Base-by-base conservation (phyloP, 192 early-diverging fungal genomes). In the Coemansia sp. region DNA sequence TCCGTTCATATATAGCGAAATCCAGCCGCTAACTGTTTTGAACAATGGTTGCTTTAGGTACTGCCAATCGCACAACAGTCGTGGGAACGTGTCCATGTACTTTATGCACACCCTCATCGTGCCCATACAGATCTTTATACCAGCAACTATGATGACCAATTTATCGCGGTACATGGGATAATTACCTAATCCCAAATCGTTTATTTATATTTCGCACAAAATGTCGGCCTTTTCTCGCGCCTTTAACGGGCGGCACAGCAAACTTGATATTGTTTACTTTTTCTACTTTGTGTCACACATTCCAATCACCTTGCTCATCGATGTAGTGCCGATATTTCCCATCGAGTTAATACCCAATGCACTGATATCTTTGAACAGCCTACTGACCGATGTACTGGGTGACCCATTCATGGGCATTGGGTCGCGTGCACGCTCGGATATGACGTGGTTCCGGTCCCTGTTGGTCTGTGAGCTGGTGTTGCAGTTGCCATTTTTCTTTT, bases 401-500 rank as follows among this genome's bases (percentile, higher is more conserved):
- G 92, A 94, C 59, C 91, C 91, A 20, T 85, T 92, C 31, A 88
- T 92, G 74, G 77, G 73, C 9, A 74, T 84, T 41, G 74, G 68
- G 63, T 60, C 65, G 36, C 49, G 20, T 34, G 40, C 65, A 2
- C 68, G 70, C 73, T 42, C 67, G 33, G 77, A 73, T 31, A 71
- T 85, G 33, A 72, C 79, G 31, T 94, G 93, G 93, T 92, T 91
- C 80, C 71, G 81, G 43, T 86, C 84, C 18, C 87, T 93, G 34
- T 65, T 90, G n/a, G 80, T 71, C 20, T 79, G 81, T 74, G 93
- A 94, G 73, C 75, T 82, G 2, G 13, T 88, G 3, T 9, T 93
- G 36, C 92, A 94, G 72, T 68, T 93, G 5, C 91, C 91, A 1
- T 87, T 92, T 70, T 93, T 94, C 73, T 81, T 91, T 68, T 89